Conservation (phyloP, 176 grass and related monocot genomes). For the Echinochloa phyllopogon region DNA sequence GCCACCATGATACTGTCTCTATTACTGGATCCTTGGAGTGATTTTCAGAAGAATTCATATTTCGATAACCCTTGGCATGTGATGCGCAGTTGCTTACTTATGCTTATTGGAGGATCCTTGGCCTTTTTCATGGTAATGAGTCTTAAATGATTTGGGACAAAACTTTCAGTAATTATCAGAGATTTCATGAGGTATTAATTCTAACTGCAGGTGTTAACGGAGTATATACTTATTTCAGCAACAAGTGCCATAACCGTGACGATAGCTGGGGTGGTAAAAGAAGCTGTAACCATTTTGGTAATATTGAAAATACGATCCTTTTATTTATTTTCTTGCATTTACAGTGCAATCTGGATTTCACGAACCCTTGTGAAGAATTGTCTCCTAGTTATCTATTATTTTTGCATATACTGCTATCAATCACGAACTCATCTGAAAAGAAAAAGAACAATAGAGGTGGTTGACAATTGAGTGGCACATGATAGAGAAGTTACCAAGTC, state of each 20-base stretch:
- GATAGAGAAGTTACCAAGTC: background rate
- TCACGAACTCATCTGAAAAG: slow-evolving; percentile 21
- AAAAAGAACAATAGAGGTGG: background rate
- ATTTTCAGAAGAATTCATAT: slow-evolving; percentile 84
- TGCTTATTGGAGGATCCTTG: slow-evolving; percentile 85
- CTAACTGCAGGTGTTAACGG: slow-evolving; percentile 90
- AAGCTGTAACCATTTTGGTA: slow-evolving; percentile 99
- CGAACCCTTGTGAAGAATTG: background rate
- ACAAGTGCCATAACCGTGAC: slow-evolving; percentile 98
- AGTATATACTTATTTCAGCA: slow-evolving; percentile 99
- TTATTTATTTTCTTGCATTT: slow-evolving; percentile 29
- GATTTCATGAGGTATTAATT: slow-evolving; percentile 39
- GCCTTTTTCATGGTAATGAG: slow-evolving; percentile 96
- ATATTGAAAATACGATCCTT: slow-evolving; percentile 21
- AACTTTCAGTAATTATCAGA: slow-evolving; percentile 21
- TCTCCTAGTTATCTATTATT: slow-evolving; percentile 24
- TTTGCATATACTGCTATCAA: slow-evolving; percentile 20
- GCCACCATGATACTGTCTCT: slow-evolving; percentile 92
- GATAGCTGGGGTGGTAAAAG: slow-evolving; percentile 98
- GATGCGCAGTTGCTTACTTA: slow-evolving; percentile 82
- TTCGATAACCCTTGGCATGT: slow-evolving; percentile 91
- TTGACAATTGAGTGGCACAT: slow-evolving; percentile 28
- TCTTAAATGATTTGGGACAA: slow-evolving; percentile 22
- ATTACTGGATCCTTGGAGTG: slow-evolving; percentile 88
- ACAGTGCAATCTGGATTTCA: slow-evolving; percentile 10